A percentile compares a stretch with the other conserved stretches of the same genome.
Evolutionary conservation across 805 yeast genomes (phyloP).

Genomic region (Wickerhamomyces xylosicus): DNA sequence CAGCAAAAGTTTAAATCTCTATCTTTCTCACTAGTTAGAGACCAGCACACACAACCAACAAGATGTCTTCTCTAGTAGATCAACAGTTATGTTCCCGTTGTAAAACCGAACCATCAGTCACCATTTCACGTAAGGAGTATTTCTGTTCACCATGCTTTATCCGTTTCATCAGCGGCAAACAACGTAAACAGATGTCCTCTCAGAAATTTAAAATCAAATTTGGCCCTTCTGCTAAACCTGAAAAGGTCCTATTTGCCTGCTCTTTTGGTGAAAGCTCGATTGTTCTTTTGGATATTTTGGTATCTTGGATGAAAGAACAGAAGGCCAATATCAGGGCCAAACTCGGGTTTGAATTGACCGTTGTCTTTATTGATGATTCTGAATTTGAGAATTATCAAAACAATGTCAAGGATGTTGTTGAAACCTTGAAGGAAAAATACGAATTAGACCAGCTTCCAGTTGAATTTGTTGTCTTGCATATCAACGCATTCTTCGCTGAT

Average conservation of each 20-base stretch:
- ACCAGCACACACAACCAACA: too few species aligned
- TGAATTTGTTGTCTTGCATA: conserved; percentile 28
- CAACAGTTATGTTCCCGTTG: conserved; percentile 36
- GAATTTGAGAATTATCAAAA: conserved; percentile 11
- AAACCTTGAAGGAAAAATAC: conserved; percentile 11
- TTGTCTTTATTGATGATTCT: conserved; percentile 37
- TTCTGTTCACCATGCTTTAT: conserved; percentile 60
- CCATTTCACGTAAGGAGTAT: conserved; percentile 49
- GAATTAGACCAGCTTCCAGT: conserved; percentile 22
- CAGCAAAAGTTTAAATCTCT: too few species aligned
- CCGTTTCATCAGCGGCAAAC: conserved; percentile 67
- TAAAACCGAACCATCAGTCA: conserved; percentile 28
- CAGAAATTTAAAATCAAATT: conserved; percentile 68
- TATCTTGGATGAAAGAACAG: conserved; percentile 56
- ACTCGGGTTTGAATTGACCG: conserved; percentile 54
- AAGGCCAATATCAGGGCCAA: conserved; percentile 46
- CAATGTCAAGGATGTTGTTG: conserved; percentile 7
- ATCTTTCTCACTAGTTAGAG: too few species aligned
- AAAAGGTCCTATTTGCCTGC: conserved; percentile 45
- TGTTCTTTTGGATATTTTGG: conserved; percentile 56
- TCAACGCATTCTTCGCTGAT: conserved; percentile 29
- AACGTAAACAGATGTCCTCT: conserved; percentile 62
- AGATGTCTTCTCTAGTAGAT: too few species aligned
- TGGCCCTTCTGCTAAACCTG: conserved; percentile 30
- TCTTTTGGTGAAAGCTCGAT: conserved; percentile 63